Conservation (phyloP, 169 alveolate genomes). For the Cryptosporidium baileyi region DNA sequence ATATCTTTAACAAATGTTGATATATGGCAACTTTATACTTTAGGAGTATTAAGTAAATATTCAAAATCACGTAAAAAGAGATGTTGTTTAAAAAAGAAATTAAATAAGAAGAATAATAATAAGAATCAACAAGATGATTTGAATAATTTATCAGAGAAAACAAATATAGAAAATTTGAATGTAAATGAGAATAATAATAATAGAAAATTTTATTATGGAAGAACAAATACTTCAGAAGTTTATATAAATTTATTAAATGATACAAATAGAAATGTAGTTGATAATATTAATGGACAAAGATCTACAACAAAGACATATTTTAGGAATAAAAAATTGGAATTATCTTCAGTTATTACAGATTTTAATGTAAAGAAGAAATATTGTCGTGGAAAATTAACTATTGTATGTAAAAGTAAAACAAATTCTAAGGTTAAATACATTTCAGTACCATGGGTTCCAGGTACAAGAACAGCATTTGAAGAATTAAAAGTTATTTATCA, state of each 20-base stretch:
- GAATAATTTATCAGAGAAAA: neutral
- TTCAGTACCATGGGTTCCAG: conserved; percentile 67
- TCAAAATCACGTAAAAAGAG: conserved; percentile 1
- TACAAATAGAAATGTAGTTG: neutral
- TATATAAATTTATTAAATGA: neutral
- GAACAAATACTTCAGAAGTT: neutral
- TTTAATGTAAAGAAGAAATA: conserved; percentile 14
- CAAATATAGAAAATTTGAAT: neutral
- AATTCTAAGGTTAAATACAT: conserved; percentile 39
- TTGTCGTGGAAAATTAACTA: conserved; percentile 13
- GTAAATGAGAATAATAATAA: neutral
- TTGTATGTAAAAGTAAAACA: conserved; percentile 27
- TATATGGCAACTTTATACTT: conserved; percentile 40
- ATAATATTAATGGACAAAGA: conserved; percentile 10
- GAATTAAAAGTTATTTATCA: conserved; percentile 24
- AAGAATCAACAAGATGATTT: neutral
- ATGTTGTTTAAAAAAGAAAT: neutral
- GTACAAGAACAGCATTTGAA: conserved; percentile 39
- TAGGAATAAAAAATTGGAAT: neutral
- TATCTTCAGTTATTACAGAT: conserved; percentile 42
- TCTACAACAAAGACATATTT: conserved; percentile 13
- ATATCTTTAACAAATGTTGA: conserved; percentile 39
- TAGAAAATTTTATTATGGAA: neutral
- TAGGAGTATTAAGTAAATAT: conserved; percentile 33
- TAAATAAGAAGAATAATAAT: neutral